These are phyloP conservation scores for Boletus eberwhitei DNA, from an alignment of 768 basidiomycete species.

Conservation along the genomic window DNA sequence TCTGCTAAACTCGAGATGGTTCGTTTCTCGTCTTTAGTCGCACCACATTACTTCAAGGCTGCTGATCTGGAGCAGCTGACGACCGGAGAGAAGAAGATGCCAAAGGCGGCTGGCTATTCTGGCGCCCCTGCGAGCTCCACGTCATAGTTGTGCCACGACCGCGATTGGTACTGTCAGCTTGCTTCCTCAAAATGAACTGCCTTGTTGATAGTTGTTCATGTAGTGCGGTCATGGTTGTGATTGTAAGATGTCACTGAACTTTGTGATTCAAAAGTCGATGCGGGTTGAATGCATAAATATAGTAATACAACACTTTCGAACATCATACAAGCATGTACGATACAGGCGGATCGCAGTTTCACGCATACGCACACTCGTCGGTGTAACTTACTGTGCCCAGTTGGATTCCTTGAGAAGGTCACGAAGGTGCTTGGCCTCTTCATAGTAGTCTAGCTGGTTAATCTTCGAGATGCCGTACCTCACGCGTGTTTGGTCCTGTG, in stretches of 20 bases:
- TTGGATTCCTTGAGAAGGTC: slow-evolving; percentile 52
- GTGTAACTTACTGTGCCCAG: slow-evolving; percentile 44
- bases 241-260: neutral
- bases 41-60: slow-evolving; percentile 93
- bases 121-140: slow-evolving; percentile 10
- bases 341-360: neutral
- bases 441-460: slow-evolving; percentile 60
- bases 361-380: neutral
- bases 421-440: slow-evolving; percentile 57
- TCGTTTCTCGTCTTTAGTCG: slow-evolving; percentile 49
- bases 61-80: slow-evolving; percentile 79
- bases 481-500: slow-evolving; percentile 74
- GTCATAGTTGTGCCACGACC: slow-evolving; percentile 3
- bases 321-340: slow-evolving; percentile 8
- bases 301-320: neutral
- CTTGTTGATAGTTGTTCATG: neutral
- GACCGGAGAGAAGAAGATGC: slow-evolving; percentile 89
- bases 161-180: neutral
- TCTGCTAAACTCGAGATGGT: slow-evolving; percentile 1
- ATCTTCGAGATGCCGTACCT: slow-evolving; percentile 80
- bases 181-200: neutral
- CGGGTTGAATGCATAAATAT: neutral
- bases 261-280: neutral
- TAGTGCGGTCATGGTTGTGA: neutral
- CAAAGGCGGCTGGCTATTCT: slow-evolving; percentile 56